These are phyloP conservation scores for Trichophyton schoenleinii DNA, from an alignment of 2,329 filamentous ascomycete genomes.

Conservation along the genomic window DNA sequence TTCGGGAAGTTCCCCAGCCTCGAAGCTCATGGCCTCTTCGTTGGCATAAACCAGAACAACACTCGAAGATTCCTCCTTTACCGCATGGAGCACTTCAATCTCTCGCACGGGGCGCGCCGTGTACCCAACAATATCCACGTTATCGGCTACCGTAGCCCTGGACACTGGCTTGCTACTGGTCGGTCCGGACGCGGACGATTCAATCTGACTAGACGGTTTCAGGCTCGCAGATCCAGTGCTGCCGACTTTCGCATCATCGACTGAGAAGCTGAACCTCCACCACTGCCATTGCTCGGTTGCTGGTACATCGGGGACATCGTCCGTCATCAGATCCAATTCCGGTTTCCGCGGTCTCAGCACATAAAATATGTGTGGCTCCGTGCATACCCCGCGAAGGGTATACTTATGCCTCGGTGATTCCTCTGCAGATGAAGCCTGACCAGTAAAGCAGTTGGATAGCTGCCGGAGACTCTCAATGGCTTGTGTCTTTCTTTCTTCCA, in stretches of 20 bases:
- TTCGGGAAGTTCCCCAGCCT: conserved; percentile 21
- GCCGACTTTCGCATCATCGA: conserved; percentile 28
- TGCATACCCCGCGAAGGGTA: conserved; percentile 46
- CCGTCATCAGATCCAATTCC: conserved; percentile 13
- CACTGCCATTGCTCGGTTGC: conserved; percentile 35
- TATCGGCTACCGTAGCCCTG: conserved; percentile 14
- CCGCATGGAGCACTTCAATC: conserved; percentile 43
- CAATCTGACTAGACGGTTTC: background rate
- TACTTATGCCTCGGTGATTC: conserved; percentile 38
- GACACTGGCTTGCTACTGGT: background rate
- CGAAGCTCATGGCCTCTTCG: conserved; percentile 32
- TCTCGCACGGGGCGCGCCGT: conserved; percentile 35
- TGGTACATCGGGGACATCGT: conserved; percentile 18
- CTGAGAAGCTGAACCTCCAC: conserved; percentile 44
- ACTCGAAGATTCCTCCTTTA: conserved; percentile 39
- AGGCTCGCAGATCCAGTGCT: conserved; percentile 10
- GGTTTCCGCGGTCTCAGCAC: conserved; percentile 32
- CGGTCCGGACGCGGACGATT: background rate
- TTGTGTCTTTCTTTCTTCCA: conserved; percentile 33
- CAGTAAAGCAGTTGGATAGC: conserved; percentile 37
- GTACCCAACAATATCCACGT: conserved; percentile 29
- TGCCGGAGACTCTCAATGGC: conserved; percentile 30
- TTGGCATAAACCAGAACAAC: conserved; percentile 50
- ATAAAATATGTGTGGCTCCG: conserved; percentile 45
- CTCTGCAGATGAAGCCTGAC: conserved; percentile 29